phyloP scores from a whole-genome alignment of 805 yeast genomes.

The Saturnispora diversa region DNA sequence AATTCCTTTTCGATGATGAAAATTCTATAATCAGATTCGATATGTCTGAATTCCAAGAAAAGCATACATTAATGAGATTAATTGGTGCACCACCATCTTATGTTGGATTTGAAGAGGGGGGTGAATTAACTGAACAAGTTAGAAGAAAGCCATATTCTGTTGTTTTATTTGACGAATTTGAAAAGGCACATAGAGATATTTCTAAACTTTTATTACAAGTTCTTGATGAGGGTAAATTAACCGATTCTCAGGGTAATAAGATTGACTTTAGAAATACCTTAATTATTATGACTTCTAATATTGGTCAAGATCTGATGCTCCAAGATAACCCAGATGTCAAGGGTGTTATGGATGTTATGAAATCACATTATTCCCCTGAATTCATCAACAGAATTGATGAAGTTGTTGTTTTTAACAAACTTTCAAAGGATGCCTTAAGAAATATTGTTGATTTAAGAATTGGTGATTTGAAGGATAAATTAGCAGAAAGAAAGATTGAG shows the following conservation, averaged over 20 bases:
- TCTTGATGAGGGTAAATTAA: slow-evolving; percentile 87
- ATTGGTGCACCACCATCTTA: slow-evolving; percentile 99
- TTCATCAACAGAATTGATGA: slow-evolving; percentile 93
- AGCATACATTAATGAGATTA: slow-evolving; percentile 80
- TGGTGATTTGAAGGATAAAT: slow-evolving; percentile 69
- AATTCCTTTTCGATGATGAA: slow-evolving; percentile 85
- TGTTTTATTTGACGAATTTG: slow-evolving; percentile 90
- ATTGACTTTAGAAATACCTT: slow-evolving; percentile 93
- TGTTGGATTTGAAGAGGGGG: slow-evolving; percentile 92
- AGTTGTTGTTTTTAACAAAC: slow-evolving; percentile 83
- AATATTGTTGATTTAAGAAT: slow-evolving; percentile 81
- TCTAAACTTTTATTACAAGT: slow-evolving; percentile 86
- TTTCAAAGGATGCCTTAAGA: slow-evolving; percentile 66
- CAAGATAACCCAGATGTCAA: slow-evolving; percentile 57
- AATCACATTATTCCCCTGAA: slow-evolving; percentile 80
- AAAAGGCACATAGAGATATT: slow-evolving; percentile 95
- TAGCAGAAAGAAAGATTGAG: slow-evolving; percentile 68
- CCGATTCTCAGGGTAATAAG: slow-evolving; percentile 91
- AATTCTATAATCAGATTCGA: slow-evolving; percentile 84
- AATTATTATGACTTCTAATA: slow-evolving; percentile 93
- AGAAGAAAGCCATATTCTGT: slow-evolving; percentile 93
- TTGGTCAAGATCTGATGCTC: slow-evolving; percentile 84
- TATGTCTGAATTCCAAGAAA: slow-evolving; percentile 97
- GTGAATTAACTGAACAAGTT: slow-evolving; percentile 94
- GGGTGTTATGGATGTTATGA: slow-evolving; percentile 61